Base-by-base conservation (phyloP, 345 rosid genomes). In the Eucalyptus sp. region DNA sequence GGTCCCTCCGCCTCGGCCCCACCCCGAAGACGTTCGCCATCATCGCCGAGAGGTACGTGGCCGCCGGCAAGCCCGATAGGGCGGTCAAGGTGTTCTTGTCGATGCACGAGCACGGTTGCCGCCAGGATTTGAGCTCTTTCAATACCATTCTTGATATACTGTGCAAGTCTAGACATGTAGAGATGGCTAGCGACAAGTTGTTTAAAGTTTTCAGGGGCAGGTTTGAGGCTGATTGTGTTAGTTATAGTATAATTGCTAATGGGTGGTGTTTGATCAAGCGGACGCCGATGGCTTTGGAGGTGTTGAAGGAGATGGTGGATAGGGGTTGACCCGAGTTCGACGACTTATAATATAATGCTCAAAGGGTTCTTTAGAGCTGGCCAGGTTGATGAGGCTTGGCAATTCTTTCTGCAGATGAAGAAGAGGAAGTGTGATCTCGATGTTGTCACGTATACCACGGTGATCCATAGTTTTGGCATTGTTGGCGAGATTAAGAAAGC, bases 231-330 rank as follows among this genome's bases (percentile, higher is more conserved):
- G 98, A 97, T 90, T 89, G 92, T 46, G 41, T 41, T 41, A 41
- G 93, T 50, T 97, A 96, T 91, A 96, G 95, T 84, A 94, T 94
- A 88, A 92, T 97, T 91, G 97, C 94, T 7, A 95, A 96, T 91
- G 99, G 99, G 31, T 96, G 98, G 99, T 96, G 99, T 90, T 95
- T 96, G 95, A 90, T 95, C 87, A 96, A 97, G 92, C 92, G 97
- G 41, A 41, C 41, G 41, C 41, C 41, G 41, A 41, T 41, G 41
- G 41, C 41, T 41, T 41, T 41, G 41, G 41, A 41, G 41, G 41
- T 41, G 41, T 41, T 41, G 41, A 41, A 41, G 41, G 41, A 41
- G 41, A 41, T 41, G 41, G 41, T 37, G 41, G 41, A 37, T 3
- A 3, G 41, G 41, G 41, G 41, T 37, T 37, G 41, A 37, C 4